These are phyloP conservation scores for Nothophaeocryptopus gaeumannii DNA, from an alignment of 2,329 filamentous ascomycete species.

Conservation along the genomic window DNA sequence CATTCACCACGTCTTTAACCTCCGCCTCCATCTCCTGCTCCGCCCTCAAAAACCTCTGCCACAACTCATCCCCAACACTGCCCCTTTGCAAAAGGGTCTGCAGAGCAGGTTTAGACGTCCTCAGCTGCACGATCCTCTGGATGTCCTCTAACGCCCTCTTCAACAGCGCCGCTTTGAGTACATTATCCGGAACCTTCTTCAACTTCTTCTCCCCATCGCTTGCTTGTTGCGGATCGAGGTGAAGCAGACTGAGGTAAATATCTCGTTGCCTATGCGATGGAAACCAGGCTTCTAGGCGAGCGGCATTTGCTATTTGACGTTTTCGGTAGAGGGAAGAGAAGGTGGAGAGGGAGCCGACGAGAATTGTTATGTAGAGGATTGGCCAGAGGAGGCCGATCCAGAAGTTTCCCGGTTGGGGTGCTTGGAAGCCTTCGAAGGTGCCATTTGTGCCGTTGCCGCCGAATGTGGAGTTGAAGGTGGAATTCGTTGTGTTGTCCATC, in stretches of 20 bases:
- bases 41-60: constrained; percentile 84
- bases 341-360: constrained; percentile 82
- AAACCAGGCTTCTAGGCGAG: constrained; percentile 92
- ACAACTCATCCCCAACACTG: constrained; percentile 92
- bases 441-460: constrained; percentile 21
- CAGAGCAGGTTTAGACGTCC: constrained; percentile 83
- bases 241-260: constrained; percentile 87
- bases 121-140: constrained; percentile 81
- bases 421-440: constrained; percentile 24
- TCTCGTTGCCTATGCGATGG: constrained; percentile 85
- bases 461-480: constrained; percentile 28
- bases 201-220: constrained; percentile 55
- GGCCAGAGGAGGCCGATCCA: constrained; percentile 85
- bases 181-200: constrained; percentile 71
- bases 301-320: constrained; percentile 75
- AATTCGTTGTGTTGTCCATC: constrained; percentile 32
- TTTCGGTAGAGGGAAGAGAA: constrained; percentile 93
- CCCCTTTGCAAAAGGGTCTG: constrained; percentile 80
- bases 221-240: constrained; percentile 60
- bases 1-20: constrained; percentile 85
- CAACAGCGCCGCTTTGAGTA: constrained; percentile 83
- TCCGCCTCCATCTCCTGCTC: constrained; percentile 99
- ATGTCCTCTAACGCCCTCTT: constrained; percentile 91
- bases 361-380: constrained; percentile 82
- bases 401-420: constrained; percentile 33